Evolutionary conservation across 768 basidiomycete species (phyloP), one percentile per base, ranked within the genome.

Genomic region (Lentinula edodes): DNA sequence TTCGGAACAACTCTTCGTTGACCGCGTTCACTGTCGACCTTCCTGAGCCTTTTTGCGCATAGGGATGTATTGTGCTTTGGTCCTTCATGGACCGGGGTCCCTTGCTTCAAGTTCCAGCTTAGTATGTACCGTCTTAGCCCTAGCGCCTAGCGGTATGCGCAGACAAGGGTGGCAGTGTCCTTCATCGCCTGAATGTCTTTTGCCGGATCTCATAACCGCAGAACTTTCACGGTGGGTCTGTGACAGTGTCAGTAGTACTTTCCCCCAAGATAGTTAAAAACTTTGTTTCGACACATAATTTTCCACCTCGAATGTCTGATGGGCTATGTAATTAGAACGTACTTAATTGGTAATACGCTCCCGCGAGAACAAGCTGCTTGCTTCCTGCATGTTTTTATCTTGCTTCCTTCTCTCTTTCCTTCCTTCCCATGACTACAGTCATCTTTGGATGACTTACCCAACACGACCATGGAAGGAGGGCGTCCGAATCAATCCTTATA

Each of bases 401-500:
- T 39, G 2, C 38, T 54, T 54, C 15, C 10, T 39, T 35, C 20
- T 39, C 20, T 28, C 16, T 23, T 13, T 36, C 36, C 16, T 32
- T 28, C 13, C 41, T 43, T 43, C 16, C 32, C 41, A 41, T 56
- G 55, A n/a, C 41, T 36, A 38, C 16, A 16, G 51, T n/a, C 51
- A 36, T 52, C 51, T n/a, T 46, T 45, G 45, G 18, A 59, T 59
- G 46, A 59, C 35, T 59, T 43, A 36, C 46, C 50, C 18, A 23
- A 5, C 38, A 38, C 58, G 7, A 23, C 18, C 1, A 59, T 59
- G 58, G 34, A 59, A 23, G 41, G 55, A 41, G 38, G 41, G 48
- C 46, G 15, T 46, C 16, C 20, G 23, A 46, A 58, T 58, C 45
- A 45, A 58, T 54, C 39, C 63, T 65, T 61, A 62, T 74, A 73